These are phyloP conservation scores for Aureobasidium sp. DNA, from an alignment of 2,329 filamentous ascomycete species.

Conservation along the genomic window DNA sequence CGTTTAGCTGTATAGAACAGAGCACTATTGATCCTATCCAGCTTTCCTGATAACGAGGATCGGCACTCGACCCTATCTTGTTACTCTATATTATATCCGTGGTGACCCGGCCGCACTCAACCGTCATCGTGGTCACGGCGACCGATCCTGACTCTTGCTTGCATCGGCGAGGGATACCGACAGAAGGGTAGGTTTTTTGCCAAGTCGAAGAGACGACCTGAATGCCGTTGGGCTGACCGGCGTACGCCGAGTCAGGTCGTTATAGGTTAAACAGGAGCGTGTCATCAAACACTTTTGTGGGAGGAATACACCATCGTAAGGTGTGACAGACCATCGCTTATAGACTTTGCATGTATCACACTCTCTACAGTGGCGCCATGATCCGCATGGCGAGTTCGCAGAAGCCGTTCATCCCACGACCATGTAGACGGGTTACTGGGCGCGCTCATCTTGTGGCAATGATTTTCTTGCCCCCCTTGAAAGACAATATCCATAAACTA, in stretches of 20 bases:
- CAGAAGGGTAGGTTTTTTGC: background rate
- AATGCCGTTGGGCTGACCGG: background rate
- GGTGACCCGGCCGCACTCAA: background rate
- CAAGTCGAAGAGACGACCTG: background rate
- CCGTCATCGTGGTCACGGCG: background rate
- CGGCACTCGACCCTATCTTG: background rate
- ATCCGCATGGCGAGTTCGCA: background rate
- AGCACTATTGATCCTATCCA: slow-evolving; percentile 44
- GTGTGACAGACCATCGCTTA: background rate
- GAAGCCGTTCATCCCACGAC: background rate
- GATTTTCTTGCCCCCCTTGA: background rate
- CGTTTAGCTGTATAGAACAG: slow-evolving; percentile 45
- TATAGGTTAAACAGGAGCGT: background rate
- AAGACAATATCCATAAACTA: background rate
- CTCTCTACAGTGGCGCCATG: background rate
- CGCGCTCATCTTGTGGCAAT: background rate
- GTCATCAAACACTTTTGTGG: background rate
- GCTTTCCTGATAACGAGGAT: background rate
- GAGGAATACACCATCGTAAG: background rate
- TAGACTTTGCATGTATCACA: slow-evolving; percentile 9
- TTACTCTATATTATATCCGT: background rate
- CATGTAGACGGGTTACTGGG: background rate
- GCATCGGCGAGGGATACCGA: background rate
- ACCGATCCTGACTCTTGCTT: background rate
- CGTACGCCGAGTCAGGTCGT: background rate